Conservation (phyloP, 805 yeast genomes). For the Metschnikowia amazonensis region DNA sequence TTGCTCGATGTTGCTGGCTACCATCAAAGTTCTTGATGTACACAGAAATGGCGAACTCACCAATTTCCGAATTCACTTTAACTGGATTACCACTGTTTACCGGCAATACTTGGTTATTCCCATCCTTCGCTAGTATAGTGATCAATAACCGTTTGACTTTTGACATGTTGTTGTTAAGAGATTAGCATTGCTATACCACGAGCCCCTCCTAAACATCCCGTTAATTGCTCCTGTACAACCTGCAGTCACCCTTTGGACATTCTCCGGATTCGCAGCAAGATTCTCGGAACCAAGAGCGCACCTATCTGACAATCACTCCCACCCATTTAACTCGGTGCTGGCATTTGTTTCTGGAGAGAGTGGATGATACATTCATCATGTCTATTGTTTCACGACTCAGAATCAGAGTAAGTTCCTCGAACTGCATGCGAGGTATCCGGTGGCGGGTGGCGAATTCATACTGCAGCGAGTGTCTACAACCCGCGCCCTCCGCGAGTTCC, state of each 20-base stretch:
- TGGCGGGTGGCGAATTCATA: conserved; percentile 1
- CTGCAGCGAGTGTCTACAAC: conserved; percentile 14
- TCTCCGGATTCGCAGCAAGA: conserved; percentile 9
- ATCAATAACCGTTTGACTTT: conserved; percentile 30
- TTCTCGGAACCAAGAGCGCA: not conserved
- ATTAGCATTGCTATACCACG: not conserved
- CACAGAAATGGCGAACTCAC: conserved; percentile 36
- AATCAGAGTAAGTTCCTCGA: not conserved
- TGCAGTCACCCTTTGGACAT: conserved; percentile 1
- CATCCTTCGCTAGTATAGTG: conserved; percentile 27
- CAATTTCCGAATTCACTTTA: conserved; percentile 35
- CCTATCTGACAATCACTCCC: not conserved
- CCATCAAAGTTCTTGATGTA: conserved; percentile 49
- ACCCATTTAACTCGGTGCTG: not conserved
- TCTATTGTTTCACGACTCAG: too few relatives aligned
- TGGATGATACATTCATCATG: not conserved
- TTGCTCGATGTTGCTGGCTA: conserved; percentile 30
- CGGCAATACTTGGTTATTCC: conserved; percentile 32
- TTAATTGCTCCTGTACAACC: conserved; percentile 1
- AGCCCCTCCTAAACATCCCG: not conserved
- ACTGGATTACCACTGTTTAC: conserved; percentile 41
- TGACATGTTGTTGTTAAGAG: not conserved
- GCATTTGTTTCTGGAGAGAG: not conserved
- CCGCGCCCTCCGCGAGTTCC: conserved; percentile 9
- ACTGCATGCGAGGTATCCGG: not conserved